Conservation (phyloP, 768 basidiomycete species). For the Tulasnella sp. region DNA sequence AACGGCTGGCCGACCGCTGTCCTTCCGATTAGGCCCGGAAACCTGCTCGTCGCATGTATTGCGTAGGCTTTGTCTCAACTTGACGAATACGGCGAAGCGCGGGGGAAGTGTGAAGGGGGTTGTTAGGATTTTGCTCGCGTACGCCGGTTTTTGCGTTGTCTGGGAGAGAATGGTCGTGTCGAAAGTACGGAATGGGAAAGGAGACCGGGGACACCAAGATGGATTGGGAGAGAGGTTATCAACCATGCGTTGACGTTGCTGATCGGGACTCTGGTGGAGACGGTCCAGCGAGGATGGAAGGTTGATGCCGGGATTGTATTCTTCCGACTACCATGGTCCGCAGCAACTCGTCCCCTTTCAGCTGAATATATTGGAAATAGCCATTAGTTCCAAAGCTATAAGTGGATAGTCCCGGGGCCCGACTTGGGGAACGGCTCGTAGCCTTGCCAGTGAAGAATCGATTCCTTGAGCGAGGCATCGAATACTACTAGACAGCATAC, state of each 20-base stretch:
- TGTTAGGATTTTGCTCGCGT: conserved; percentile 56
- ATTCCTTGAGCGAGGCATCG: too few relatives aligned
- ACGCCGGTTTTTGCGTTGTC: conserved; percentile 56
- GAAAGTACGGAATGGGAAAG: conserved; percentile 6
- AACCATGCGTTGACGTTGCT: conserved; percentile 49
- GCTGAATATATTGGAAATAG: too few relatives aligned
- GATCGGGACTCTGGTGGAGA: conserved; percentile 55
- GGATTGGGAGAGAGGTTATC: conserved; percentile 40
- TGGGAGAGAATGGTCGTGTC: conserved; percentile 51
- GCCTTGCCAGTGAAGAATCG: too few relatives aligned
- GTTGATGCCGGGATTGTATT: conserved; percentile 60
- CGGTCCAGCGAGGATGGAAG: conserved; percentile 51
- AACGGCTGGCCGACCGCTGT: conserved; percentile 59
- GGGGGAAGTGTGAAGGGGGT: conserved; percentile 49
- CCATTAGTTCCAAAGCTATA: too few relatives aligned
- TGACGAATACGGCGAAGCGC: conserved; percentile 47
- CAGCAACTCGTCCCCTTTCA: too few relatives aligned
- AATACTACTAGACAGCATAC: too few relatives aligned
- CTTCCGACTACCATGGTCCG: conserved; percentile 54
- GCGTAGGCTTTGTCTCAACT: too few relatives aligned
- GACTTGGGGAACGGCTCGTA: too few relatives aligned
- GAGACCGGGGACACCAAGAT: conserved; percentile 17
- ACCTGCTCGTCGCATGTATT: conserved; percentile 64
- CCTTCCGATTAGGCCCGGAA: conserved; percentile 54
- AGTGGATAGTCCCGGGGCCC: too few relatives aligned